Conservation (phyloP, 805 yeast genomes). For the Yarrowia divulgata region DNA sequence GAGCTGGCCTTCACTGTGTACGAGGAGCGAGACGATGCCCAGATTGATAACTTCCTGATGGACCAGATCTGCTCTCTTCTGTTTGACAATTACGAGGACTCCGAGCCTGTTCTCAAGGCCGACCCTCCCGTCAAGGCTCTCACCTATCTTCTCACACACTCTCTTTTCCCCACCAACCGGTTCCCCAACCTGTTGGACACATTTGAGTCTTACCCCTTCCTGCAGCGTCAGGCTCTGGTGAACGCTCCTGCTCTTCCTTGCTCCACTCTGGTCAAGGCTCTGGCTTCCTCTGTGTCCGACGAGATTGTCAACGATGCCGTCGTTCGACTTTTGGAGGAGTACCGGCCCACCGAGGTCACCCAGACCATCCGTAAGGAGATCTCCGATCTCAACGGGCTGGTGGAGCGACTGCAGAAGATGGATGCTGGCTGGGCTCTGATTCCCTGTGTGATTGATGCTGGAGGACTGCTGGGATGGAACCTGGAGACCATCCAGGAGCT, state of each 20-base stretch:
- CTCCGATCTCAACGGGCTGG: constrained; percentile 42
- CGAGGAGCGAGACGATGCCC: constrained; percentile 38
- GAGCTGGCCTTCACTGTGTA: constrained; percentile 27
- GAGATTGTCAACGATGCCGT: constrained; percentile 76
- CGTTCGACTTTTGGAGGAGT: constrained; percentile 70
- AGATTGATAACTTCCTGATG: constrained; percentile 33
- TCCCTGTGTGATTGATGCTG: constrained; percentile 71
- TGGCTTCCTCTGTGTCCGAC: constrained; percentile 59
- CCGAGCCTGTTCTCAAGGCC: constrained; percentile 26
- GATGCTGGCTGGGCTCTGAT: constrained; percentile 68
- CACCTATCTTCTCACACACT: constrained; percentile 83
- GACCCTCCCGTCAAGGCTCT: constrained; percentile 62
- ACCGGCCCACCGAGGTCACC: constrained; percentile 56
- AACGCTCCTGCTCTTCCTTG: constrained; percentile 76
- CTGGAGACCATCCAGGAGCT: constrained; percentile 58
- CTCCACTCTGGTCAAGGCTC: constrained; percentile 66
- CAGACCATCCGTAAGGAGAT: constrained; percentile 46
- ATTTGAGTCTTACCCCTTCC: constrained; percentile 63
- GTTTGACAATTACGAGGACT: constrained; percentile 18
- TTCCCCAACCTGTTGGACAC: constrained; percentile 62
- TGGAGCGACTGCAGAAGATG: constrained; percentile 56
- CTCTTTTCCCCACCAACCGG: constrained; percentile 72
- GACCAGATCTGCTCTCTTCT: constrained; percentile 30
- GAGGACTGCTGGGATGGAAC: constrained; percentile 73
- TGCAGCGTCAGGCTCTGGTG: constrained; percentile 81